A percentile compares a stretch with the other conserved stretches of the same genome.
phyloP scores from a whole-genome alignment of 768 basidiomycete species.

The Tylopilus sp. region DNA sequence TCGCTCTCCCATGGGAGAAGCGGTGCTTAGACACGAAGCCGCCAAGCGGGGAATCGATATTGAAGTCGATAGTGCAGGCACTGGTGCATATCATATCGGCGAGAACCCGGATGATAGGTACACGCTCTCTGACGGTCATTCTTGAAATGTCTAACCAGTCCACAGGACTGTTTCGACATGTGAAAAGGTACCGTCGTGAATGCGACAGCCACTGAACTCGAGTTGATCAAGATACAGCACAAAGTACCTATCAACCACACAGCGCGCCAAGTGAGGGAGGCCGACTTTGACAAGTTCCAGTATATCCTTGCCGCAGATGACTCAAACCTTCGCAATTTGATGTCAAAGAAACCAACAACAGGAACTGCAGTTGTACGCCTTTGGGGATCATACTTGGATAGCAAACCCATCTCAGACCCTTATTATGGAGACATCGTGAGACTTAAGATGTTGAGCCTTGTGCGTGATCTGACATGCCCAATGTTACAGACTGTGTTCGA shows the following conservation, averaged over 20 bases:
- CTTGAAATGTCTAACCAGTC: not conserved
- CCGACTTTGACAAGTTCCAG: slow-evolving; percentile 74
- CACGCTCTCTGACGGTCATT: slow-evolving; percentile 4
- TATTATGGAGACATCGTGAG: slow-evolving; percentile 73
- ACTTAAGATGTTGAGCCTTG: slow-evolving; percentile 2
- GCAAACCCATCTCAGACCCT: slow-evolving; percentile 74
- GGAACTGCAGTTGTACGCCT: slow-evolving; percentile 64
- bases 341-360: slow-evolving; percentile 48
- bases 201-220: not conserved
- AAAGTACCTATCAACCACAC: slow-evolving; percentile 64
- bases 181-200: slow-evolving; percentile 47
- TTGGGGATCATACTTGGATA: slow-evolving; percentile 79
- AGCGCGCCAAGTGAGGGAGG: slow-evolving; percentile 59
- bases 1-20: slow-evolving; percentile 91
- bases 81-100: slow-evolving; percentile 78
- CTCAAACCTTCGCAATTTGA: slow-evolving; percentile 63
- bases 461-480: slow-evolving; percentile 2
- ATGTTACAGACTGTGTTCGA: slow-evolving; percentile 68
- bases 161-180: slow-evolving; percentile 70
- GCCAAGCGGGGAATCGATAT: slow-evolving; percentile 63
- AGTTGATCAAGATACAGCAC: slow-evolving; percentile 44
- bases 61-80: slow-evolving; percentile 80
- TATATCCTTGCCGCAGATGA: slow-evolving; percentile 86
- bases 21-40: slow-evolving; percentile 71
- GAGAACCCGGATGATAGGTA: slow-evolving; percentile 84